Evolutionary conservation across 225 moss, liverwort and hornwort genomes (phyloP).

Genomic region (Thuidium tamariscinum): DNA sequence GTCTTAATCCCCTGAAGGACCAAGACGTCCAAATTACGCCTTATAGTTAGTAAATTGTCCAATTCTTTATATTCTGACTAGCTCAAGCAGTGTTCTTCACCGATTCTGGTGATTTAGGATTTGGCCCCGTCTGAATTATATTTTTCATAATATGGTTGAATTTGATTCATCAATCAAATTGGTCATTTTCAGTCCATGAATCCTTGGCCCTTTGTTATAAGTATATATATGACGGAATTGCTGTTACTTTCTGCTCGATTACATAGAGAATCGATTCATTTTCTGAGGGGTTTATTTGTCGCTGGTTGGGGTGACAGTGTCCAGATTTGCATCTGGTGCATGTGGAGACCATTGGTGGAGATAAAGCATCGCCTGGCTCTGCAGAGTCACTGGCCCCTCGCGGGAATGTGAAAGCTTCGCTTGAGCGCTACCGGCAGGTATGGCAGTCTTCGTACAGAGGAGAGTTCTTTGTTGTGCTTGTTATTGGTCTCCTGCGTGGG

Average conservation of each 20-base stretch:
- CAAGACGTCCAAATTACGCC: background rate
- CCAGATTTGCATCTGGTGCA: slow-evolving; percentile 84
- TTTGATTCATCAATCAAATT: background rate
- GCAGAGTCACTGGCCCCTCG: slow-evolving; percentile 39
- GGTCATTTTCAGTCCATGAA: background rate
- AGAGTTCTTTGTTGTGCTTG: background rate
- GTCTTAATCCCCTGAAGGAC: background rate
- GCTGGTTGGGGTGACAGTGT: slow-evolving; percentile 39
- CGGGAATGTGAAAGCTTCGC: slow-evolving; percentile 71
- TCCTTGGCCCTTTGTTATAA: background rate
- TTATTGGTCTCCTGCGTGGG: background rate
- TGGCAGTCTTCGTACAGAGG: background rate
- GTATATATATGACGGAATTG: background rate
- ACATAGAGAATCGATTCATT: background rate
- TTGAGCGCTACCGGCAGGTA: slow-evolving; percentile 95
- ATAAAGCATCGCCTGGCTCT: slow-evolving; percentile 31
- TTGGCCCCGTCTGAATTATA: background rate
- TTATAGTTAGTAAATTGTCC: background rate
- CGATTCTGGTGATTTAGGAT: background rate
- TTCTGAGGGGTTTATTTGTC: background rate
- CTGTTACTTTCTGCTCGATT: background rate
- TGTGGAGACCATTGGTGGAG: slow-evolving; percentile 88
- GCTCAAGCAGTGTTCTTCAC: background rate
- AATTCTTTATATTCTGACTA: background rate
- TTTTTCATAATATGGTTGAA: background rate